These are phyloP conservation scores for Globisporangium mamillatum DNA, from an alignment of 352 stramenopile genomes.

Conservation along the genomic window DNA sequence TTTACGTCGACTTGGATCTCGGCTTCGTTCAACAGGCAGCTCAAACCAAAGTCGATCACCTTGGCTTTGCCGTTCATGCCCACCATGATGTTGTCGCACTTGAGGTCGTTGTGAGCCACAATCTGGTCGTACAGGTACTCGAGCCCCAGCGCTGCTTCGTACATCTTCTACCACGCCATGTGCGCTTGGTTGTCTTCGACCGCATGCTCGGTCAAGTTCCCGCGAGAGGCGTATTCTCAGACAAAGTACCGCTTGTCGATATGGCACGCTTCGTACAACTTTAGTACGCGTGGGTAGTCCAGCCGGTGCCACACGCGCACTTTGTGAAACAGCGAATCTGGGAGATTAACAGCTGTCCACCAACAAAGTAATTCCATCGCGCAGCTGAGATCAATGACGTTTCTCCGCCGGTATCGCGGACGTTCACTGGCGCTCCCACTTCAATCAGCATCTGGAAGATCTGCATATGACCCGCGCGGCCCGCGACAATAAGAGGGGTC, in stretches of 20 bases:
- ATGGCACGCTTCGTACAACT: no score
- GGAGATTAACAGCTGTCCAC: not conserved
- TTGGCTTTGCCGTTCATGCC: slow-evolving; percentile 17
- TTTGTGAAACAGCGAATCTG: no score
- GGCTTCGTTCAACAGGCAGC: not conserved
- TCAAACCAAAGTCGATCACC: slow-evolving; percentile 25
- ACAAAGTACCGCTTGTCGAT: no score
- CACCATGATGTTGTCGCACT: slow-evolving; percentile 26
- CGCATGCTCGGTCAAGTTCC: not conserved
- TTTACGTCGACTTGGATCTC: slow-evolving; percentile 5
- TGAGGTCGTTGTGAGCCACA: slow-evolving; percentile 24
- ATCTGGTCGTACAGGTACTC: slow-evolving; percentile 21
- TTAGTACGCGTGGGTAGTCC: no score
- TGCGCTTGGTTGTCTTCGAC: not conserved
- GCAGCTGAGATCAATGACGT: not conserved
- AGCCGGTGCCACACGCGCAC: no score
- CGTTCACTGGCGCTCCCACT: not conserved
- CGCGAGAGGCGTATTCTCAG: no score
- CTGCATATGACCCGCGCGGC: not conserved
- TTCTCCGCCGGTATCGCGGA: not conserved
- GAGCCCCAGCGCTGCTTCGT: slow-evolving; percentile 20
- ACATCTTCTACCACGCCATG: slow-evolving; percentile 20
- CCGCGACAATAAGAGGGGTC: not conserved
- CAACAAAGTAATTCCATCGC: not conserved
- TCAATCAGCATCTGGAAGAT: not conserved